These are phyloP conservation scores for Cystofilobasidium capitatum DNA, from an alignment of 768 basidiomycete species.

Conservation along the genomic window DNA sequence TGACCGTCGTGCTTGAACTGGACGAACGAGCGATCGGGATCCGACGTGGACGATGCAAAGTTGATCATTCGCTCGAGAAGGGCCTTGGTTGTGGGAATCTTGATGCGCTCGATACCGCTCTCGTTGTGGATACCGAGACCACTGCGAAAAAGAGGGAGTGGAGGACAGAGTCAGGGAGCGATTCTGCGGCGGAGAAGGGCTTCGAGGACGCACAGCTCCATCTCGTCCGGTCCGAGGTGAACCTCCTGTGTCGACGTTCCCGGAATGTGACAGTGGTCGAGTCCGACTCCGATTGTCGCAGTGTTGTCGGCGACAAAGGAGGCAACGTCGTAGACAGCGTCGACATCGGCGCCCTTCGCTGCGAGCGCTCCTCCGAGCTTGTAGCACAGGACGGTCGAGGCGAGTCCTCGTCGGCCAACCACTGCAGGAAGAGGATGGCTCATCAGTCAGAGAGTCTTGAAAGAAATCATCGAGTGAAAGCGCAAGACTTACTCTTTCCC, in stretches of 20 bases:
- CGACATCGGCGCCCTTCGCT: slow-evolving; percentile 35
- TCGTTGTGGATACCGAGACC: slow-evolving; percentile 44
- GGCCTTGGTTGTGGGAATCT: slow-evolving; percentile 32
- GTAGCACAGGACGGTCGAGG: slow-evolving; percentile 42
- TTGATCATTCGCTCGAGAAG: slow-evolving; percentile 40
- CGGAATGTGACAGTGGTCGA: slow-evolving; percentile 43
- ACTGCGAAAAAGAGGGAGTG: neutral
- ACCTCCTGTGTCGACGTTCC: slow-evolving; percentile 38
- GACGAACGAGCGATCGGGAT: slow-evolving; percentile 41
- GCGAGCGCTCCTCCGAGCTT: slow-evolving; percentile 42
- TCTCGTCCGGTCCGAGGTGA: slow-evolving; percentile 38
- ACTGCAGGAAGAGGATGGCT: neutral
- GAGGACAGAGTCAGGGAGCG: neutral
- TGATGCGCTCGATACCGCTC: slow-evolving; percentile 39
- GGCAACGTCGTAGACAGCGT: slow-evolving; percentile 38
- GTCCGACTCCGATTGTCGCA: slow-evolving; percentile 41
- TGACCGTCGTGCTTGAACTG: slow-evolving; percentile 39
- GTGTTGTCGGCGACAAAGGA: slow-evolving; percentile 33
- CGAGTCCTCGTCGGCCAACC: neutral
- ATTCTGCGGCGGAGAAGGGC: too few relatives aligned
- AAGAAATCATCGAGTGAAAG: neutral
- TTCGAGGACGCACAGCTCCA: slow-evolving; percentile 34
- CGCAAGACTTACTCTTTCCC: neutral
- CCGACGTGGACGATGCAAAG: slow-evolving; percentile 38
- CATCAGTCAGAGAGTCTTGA: neutral